phyloP scores from a whole-genome alignment of 2,329 filamentous ascomycete genomes.

The Grosmannia clavigera region DNA sequence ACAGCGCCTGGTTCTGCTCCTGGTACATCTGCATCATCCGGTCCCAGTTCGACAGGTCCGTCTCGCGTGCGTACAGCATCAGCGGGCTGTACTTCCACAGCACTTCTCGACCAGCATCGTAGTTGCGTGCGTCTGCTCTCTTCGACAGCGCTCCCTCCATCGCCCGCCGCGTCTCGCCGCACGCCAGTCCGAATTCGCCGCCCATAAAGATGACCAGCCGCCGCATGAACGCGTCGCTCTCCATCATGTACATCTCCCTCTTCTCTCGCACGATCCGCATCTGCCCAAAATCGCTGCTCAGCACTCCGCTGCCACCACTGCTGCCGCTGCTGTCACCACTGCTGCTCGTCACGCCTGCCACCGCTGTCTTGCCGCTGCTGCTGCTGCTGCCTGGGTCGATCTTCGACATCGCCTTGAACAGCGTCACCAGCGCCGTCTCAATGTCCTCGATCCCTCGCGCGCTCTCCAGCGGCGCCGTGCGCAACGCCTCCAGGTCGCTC shows the following conservation, averaged over 20 bases:
- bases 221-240: constrained; percentile 64
- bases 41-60: constrained; percentile 73
- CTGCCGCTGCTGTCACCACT: constrained; percentile 25
- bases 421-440: constrained; percentile 61
- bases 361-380: constrained; percentile 27
- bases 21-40: constrained; percentile 70
- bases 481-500: constrained; percentile 61
- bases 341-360: neutral
- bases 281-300: constrained; percentile 65
- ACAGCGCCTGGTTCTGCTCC: constrained; percentile 60
- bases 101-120: constrained; percentile 57
- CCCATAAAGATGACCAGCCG: constrained; percentile 74
- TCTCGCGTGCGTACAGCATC: constrained; percentile 77
- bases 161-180: constrained; percentile 55
- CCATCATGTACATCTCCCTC: constrained; percentile 73
- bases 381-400: constrained; percentile 72
- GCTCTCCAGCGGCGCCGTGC: constrained; percentile 60
- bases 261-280: constrained; percentile 95
- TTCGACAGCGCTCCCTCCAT: constrained; percentile 47
- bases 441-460: constrained; percentile 61
- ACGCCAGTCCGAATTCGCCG: constrained; percentile 64
- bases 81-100: constrained; percentile 84
- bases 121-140: constrained; percentile 59
- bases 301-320: constrained; percentile 34
- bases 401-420: constrained; percentile 87